Conservation (phyloP, 768 basidiomycete genomes). For the Rhizopogon vesiculosus region DNA sequence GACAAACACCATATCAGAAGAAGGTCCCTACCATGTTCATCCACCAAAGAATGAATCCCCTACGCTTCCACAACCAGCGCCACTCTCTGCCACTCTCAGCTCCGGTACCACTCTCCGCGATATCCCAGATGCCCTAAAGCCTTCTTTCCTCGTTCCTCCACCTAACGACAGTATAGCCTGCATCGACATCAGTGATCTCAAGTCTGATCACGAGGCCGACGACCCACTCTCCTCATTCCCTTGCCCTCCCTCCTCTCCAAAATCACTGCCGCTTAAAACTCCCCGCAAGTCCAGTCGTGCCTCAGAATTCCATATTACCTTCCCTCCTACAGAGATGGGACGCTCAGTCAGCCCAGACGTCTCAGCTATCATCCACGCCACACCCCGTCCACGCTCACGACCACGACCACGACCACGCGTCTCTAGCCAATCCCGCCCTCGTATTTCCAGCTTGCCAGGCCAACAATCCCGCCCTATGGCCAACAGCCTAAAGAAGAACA, state of each 20-base stretch:
- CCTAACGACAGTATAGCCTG: constrained; percentile 22
- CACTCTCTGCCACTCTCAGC: background rate
- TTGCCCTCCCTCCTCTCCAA: constrained; percentile 14
- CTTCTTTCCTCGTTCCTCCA: background rate
- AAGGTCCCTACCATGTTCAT: background rate
- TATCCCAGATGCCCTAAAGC: background rate
- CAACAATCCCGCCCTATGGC: background rate
- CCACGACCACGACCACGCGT: constrained; percentile 5
- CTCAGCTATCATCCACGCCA: constrained; percentile 32
- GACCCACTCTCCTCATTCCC: constrained; percentile 23
- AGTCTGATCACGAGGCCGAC: constrained; percentile 22
- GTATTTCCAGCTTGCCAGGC: constrained; percentile 12
- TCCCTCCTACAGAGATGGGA: constrained; percentile 7
- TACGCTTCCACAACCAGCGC: too few relatives aligned
- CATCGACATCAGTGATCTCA: constrained; percentile 28
- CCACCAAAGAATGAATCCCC: too few relatives aligned
- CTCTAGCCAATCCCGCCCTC: constrained; percentile 13
- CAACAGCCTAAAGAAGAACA: background rate
- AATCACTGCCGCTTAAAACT: constrained; percentile 10
- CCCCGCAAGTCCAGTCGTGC: constrained; percentile 19
- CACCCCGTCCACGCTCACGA: constrained; percentile 30
- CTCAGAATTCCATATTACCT: constrained; percentile 8
- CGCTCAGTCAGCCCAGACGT: constrained; percentile 35
- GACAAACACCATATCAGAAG: background rate
- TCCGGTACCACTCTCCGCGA: background rate